Evolutionary conservation across 129 eudicot species (phyloP).

Genomic region (Artemisia argyi): DNA sequence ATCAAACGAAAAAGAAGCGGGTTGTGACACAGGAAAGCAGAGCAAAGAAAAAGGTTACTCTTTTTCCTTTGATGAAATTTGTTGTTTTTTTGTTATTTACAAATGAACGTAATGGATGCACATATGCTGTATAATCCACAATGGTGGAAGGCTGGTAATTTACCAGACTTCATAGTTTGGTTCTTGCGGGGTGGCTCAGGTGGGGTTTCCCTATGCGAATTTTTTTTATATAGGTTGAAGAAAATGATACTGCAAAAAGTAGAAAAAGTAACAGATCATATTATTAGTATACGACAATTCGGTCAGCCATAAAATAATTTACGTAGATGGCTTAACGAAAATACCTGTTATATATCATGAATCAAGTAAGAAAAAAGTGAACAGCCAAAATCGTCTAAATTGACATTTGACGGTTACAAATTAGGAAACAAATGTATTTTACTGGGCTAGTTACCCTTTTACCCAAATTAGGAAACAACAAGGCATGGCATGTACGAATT

Average conservation of each 20-base stretch:
- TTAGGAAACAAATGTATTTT: no score
- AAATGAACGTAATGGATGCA: conserved; percentile 14
- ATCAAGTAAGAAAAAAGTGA: neutral
- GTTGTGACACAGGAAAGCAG: conserved; percentile 42
- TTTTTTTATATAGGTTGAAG: no score
- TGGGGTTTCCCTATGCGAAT: no score
- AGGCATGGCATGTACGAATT: no score
- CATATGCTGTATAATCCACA: neutral
- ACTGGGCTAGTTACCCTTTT: no score
- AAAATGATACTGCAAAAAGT: neutral
- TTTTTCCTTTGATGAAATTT: conserved; percentile 14
- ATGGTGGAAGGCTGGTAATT: no score
- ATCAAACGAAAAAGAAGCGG: conserved; percentile 50
- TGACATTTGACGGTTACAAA: no score
- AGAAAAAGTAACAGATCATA: conserved; percentile 3
- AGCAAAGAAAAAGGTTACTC: conserved; percentile 61
- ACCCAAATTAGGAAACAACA: no score
- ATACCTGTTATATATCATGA: neutral
- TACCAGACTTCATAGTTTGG: no score
- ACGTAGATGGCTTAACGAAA: neutral
- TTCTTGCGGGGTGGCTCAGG: no score
- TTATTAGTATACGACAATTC: neutral
- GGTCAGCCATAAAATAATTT: neutral
- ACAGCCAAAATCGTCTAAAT: no score
- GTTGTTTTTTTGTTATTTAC: no score